Evolutionary conservation across 768 basidiomycete species (phyloP), one percentile per base, ranked within the genome.

Genomic region (Russula emetica): DNA sequence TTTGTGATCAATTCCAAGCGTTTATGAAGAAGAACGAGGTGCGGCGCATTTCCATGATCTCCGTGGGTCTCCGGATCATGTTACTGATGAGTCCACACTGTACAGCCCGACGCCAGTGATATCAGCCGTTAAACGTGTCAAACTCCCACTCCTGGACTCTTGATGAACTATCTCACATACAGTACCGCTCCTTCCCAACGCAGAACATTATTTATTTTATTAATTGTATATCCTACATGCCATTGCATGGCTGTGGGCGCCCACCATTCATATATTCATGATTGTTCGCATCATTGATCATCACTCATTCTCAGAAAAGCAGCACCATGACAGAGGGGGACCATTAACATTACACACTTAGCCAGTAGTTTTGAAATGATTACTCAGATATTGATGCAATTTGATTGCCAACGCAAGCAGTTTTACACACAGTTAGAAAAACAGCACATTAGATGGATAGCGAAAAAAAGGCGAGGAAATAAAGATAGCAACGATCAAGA

Each of bases 401-500:
- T 11, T 26, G 26, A 44, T n/a, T 7, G 14, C 22, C 30, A 13
- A 18, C 40, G 8, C 28, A 26, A 9, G 50, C 53, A 24, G 47
- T 51, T 30, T 36, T 38, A 40, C 32, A 58, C 44, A 61, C 59
- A 54, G 55, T 50, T 28, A 34, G 9, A 42, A 36, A n/a, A 26
- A 50, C 51, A 51, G 32, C 42, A 47, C 54, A 51, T 36, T 66
- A 66, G 59, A 64, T 60, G 40, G 55, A 61, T 34, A 61, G 54
- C 63, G 50, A 53, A 24, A 7, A 47, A 55, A 64, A 53, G 40
- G 45, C 58, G 47, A 56, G 56, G 40, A 63, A 67, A 69, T 69
- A 67, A 67, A 22, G 62, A 69, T 67, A 69, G 54, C 55, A 55
- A 60, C n/a, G 49, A 50, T 36, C 22, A 11, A 34, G 13, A n/a